Conservation (phyloP, 805 yeast species). For the Monosporozyma siamensis region DNA sequence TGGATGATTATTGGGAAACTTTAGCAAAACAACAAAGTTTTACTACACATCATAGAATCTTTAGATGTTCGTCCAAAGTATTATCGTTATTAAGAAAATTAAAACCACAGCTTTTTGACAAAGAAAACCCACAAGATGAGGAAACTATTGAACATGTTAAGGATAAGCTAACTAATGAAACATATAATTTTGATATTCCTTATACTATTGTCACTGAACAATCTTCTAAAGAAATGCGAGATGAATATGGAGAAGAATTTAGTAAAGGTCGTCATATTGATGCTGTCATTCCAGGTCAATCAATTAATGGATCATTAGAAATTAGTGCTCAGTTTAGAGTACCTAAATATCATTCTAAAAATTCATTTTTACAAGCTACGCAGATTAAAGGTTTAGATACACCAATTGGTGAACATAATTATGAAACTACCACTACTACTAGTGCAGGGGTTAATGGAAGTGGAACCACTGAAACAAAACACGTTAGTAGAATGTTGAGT, state of each 20-base stretch:
- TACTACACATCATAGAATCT: constrained; percentile 38
- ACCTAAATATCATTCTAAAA: constrained; percentile 29
- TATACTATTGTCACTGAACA: constrained; percentile 22
- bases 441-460: neutral
- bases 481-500: constrained; percentile 18
- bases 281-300: constrained; percentile 25
- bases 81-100: constrained; percentile 7
- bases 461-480: constrained; percentile 6
- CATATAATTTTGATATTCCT: constrained; percentile 14
- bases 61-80: constrained; percentile 17
- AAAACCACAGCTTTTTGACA: constrained; percentile 13
- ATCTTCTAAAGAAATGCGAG: constrained; percentile 18
- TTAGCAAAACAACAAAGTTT: constrained; percentile 35
- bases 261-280: constrained; percentile 20
- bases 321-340: constrained; percentile 24
- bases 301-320: constrained; percentile 26
- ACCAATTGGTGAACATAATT: constrained; percentile 18
- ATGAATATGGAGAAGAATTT: constrained; percentile 17
- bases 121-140: neutral
- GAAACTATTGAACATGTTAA: neutral
- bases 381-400: constrained; percentile 22
- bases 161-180: neutral
- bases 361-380: constrained; percentile 24
- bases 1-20: constrained; percentile 51
- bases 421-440: neutral